Conservation (phyloP, 179 eudicot species). For the Amaranthus tricolor region DNA sequence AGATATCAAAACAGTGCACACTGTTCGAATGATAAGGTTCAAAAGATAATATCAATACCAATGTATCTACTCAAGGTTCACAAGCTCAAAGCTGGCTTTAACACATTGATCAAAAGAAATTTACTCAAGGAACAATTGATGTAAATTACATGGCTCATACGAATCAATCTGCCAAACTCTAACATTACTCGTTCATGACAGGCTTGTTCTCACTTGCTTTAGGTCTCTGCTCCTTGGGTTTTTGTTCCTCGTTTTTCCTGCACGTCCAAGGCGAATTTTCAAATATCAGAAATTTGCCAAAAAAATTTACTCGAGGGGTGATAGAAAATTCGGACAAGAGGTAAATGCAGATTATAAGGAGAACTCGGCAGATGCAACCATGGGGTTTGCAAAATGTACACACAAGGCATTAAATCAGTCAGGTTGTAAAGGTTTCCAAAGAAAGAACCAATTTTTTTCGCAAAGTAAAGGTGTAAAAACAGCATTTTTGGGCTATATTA, state of each 20-base stretch:
- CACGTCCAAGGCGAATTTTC: neutral
- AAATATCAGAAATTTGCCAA: neutral
- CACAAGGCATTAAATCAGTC: too few relatives aligned
- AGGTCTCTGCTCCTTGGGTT: slow-evolving; percentile 77
- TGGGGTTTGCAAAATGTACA: too few relatives aligned
- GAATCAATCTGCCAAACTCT: neutral
- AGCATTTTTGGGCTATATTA: too few relatives aligned
- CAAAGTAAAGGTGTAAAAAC: too few relatives aligned
- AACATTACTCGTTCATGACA: slow-evolving; percentile 64
- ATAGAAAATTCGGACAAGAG: neutral
- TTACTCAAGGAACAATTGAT: neutral
- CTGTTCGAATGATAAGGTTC: neutral
- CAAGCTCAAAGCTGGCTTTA: slow-evolving; percentile 1
- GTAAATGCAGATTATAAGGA: neutral
- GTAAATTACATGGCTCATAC: slow-evolving; percentile 14
- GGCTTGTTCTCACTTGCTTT: slow-evolving; percentile 95
- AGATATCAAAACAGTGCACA: too few relatives aligned
- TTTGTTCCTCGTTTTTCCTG: slow-evolving; percentile 92
- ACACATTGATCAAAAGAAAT: neutral
- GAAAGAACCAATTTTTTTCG: too few relatives aligned
- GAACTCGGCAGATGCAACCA: neutral
- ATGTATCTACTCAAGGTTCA: neutral
- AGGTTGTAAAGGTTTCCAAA: too few relatives aligned
- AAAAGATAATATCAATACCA: neutral
- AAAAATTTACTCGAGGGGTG: neutral